A percentile compares a stretch with the other conserved stretches of the same genome.
Evolutionary conservation across 306 rosid species (phyloP).

Genomic region (Vachellia pachyceras): DNA sequence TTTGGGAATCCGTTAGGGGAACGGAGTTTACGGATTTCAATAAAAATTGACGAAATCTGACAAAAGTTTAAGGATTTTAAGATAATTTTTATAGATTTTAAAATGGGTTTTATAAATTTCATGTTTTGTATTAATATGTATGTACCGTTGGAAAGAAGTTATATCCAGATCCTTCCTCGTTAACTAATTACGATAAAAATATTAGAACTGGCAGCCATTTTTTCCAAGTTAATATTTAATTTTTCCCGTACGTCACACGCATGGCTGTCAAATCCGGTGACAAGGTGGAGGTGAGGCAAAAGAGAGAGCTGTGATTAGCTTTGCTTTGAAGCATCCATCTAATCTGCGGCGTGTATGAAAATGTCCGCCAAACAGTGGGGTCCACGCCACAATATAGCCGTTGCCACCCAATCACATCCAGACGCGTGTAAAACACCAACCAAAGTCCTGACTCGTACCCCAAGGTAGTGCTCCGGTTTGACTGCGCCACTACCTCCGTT

Average conservation of each 20-base stretch:
- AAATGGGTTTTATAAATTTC: too few species aligned
- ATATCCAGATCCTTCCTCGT: too few species aligned
- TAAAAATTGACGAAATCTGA: too few species aligned
- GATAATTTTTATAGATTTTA: too few species aligned
- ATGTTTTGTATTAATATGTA: too few species aligned
- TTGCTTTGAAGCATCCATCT: constrained; percentile 17
- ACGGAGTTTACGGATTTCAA: too few species aligned
- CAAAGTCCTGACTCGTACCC: constrained; percentile 46
- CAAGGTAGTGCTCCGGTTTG: constrained; percentile 53
- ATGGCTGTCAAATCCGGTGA: neutral
- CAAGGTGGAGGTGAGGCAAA: neutral
- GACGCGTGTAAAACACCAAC: constrained; percentile 21
- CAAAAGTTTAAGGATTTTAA: too few species aligned
- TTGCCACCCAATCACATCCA: constrained; percentile 3
- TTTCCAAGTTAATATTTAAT: neutral
- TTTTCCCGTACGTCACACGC: neutral
- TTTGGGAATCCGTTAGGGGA: too few species aligned
- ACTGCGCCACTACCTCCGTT: constrained; percentile 31
- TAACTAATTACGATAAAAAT: too few species aligned
- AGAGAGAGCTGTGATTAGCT: neutral
- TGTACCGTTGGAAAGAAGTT: too few species aligned
- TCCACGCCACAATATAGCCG: constrained; percentile 47
- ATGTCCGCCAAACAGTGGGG: constrained; percentile 49
- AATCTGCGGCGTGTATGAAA: neutral
- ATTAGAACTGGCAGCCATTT: too few species aligned